A percentile compares a stretch with the other conserved stretches of the same genome.
Conservation (phyloP, 1,284 basidiomycete species). For the Pyrrhoderma noxium region DNA sequence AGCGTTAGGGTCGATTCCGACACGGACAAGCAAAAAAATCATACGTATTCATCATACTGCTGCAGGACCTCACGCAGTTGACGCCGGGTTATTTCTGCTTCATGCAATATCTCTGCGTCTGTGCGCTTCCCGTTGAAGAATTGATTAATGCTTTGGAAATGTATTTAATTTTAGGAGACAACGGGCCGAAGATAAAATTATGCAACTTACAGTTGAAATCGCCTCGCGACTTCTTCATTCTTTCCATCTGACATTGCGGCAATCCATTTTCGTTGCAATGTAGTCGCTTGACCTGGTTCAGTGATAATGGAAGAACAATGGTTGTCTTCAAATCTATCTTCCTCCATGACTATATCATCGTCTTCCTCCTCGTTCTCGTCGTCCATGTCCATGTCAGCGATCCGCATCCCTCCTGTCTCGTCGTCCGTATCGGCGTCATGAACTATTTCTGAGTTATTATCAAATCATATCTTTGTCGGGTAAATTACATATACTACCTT, state of each 20-base stretch:
- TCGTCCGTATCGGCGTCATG: constrained; percentile 24
- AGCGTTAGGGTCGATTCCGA: neutral
- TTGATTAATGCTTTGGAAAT: constrained; percentile 55
- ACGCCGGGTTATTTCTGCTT: constrained; percentile 67
- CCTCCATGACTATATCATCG: constrained; percentile 31
- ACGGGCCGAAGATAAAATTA: neutral
- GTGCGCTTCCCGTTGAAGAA: constrained; percentile 78
- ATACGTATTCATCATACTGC: constrained; percentile 74
- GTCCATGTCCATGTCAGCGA: neutral
- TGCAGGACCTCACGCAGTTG: constrained; percentile 72
- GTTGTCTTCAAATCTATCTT: constrained; percentile 46
- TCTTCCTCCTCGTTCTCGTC: constrained; percentile 9
- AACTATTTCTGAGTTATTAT: neutral
- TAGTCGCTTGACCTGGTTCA: constrained; percentile 77
- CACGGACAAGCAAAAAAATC: constrained; percentile 17
- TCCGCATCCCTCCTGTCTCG: neutral
- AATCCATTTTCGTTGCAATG: constrained; percentile 72
- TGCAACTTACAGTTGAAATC: constrained; percentile 61
- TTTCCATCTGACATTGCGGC: constrained; percentile 78
- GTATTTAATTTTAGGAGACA: neutral
- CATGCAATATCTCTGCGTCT: constrained; percentile 72
- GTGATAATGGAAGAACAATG: constrained; percentile 61
- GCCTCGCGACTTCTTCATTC: constrained; percentile 48
- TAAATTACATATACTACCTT: too few relatives aligned
- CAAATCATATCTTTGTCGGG: neutral